phyloP scores from a whole-genome alignment of 2,329 filamentous ascomycete genomes.

The Lachnum nothofagi region DNA sequence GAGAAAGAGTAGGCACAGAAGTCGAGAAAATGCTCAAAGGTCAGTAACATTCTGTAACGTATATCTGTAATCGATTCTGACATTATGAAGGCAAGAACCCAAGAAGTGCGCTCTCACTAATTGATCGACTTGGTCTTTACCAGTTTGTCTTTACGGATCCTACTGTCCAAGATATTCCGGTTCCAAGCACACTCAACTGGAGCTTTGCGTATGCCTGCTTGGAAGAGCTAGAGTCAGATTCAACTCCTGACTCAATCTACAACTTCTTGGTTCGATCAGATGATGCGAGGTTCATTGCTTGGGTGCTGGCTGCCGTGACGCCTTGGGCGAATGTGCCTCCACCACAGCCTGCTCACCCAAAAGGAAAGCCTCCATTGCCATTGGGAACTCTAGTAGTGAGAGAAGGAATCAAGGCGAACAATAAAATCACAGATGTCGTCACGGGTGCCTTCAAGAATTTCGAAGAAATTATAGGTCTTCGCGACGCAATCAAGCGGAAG shows the following conservation, averaged over 20 bases:
- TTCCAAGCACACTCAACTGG: slow-evolving; percentile 59
- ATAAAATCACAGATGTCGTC: slow-evolving; percentile 66
- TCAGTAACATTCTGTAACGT: slow-evolving; percentile 28
- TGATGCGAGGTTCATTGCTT: slow-evolving; percentile 66
- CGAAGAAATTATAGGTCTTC: slow-evolving; percentile 57
- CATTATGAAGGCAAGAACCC: slow-evolving; percentile 51
- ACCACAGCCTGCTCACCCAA: slow-evolving; percentile 36
- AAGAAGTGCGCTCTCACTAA: slow-evolving; percentile 54
- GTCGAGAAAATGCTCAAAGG: slow-evolving; percentile 87
- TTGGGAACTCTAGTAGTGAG: slow-evolving; percentile 60
- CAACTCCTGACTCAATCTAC: slow-evolving; percentile 45
- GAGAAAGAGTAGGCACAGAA: slow-evolving; percentile 82
- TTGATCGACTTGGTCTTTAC: slow-evolving; percentile 65
- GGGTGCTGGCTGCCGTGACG: slow-evolving; percentile 68
- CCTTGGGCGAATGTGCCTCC: slow-evolving; percentile 61
- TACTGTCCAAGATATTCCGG: slow-evolving; percentile 44
- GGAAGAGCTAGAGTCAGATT: slow-evolving; percentile 42
- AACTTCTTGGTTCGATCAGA: slow-evolving; percentile 54
- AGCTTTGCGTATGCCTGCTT: slow-evolving; percentile 59
- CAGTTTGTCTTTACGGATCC: slow-evolving; percentile 70
- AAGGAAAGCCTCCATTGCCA: slow-evolving; percentile 49
- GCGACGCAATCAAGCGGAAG: slow-evolving; percentile 47
- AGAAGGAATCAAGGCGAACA: slow-evolving; percentile 75
- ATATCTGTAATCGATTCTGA: slow-evolving; percentile 14
- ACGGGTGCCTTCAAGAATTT: slow-evolving; percentile 59